Base-by-base conservation (phyloP, 202 grass and related monocot genomes). In the Miscanthus sacchariflorus region DNA sequence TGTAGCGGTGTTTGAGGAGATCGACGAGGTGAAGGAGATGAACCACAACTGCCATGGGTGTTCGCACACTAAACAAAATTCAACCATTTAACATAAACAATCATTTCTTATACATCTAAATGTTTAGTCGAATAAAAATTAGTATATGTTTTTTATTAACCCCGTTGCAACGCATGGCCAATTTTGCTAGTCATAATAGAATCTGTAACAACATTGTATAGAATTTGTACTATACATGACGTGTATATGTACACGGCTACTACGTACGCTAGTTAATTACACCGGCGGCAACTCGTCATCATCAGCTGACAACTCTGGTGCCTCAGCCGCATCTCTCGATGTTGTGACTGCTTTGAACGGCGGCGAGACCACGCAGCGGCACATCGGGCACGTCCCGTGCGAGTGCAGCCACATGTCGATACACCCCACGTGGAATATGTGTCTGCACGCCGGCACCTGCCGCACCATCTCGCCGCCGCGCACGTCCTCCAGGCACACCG, bases 391-490 rank as follows among this genome's bases (percentile, higher is more conserved):
- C 30, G 86, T 93, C 78, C 27, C 45, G 78, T 90, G 81, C 67
- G 68, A 70, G 68, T 77, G 73, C 35, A 93, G 61, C 92, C 92
- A 93, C 72, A 82, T 75, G 86, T 93, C 91, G 33, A 93, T 83
- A 79, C 91, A 93, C 59, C 11, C 70, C 5, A 91, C 89, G 70
- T 87, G 86, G 83, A 91, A 93, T 3, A 89, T 2, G 74, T 93
- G 92, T 63, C 52, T 58, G 74, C 92, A 93, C 50, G 77, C 84
- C 23, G 78, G 89, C 86, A 91, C 83, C 68, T 72, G 79, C 64
- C 89, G 81, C 52, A 83, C 86, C 83, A 82, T 77, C 80, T 93
- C 89, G 43, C 86, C 86, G 52, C 84, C 76, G 50, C 83, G 43
- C 15, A 89, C 52, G 80, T 80, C 79, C 40, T 88, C 81, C 25